Base-by-base conservation (phyloP, 495 filamentous ascomycete species). In the Echria macrotheca region DNA sequence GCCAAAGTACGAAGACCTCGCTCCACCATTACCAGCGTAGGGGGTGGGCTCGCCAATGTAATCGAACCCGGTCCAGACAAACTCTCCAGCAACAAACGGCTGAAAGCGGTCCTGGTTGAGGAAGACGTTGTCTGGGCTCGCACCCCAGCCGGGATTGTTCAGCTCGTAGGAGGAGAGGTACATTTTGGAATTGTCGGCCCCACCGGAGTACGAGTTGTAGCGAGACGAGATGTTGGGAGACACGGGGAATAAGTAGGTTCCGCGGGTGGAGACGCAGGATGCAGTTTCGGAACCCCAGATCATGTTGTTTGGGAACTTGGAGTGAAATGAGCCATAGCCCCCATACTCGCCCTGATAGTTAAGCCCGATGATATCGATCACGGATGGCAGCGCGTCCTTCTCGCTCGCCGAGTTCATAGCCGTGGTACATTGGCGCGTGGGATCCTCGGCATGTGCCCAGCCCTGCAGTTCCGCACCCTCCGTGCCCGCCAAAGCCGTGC, bases 1-100 rank as follows among this genome's bases (percentile, higher is more conserved):
- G 0, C 72, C 71, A 28, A 71, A 75, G 15, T 75, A 78, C 4
- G 70, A 74, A 45, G 70, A 74, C 5, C 73, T 66, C 3, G 69
- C 55, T 3, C 50, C 48, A 44, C 67, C 58, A 44, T 61, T 51
- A 2, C 50, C 48, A 45, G 66, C 58, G 44, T 64, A 74, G 1
- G 73, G 74, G 15, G 71, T 70, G 1, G 74, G 73, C 60, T 78
- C 74, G 29, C 74, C 73, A 5, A 76, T 48, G 42, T 76, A 78
- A 41, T 76, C 73, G 44, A 57, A 76, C 0, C 74, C 74, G 0
- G 71, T 70, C 74, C 73, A 78, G 2, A 77, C 74, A 43, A 74
- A 76, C 60, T 75, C 74, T 1, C 74, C 74, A 1, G 65, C 69
- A 4, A 67, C 71, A 37, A 63, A 76, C n/a, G 61, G 35, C 56